Base-by-base conservation (phyloP, 108 stramenopile genomes). In the Skeletonema tropicum region DNA sequence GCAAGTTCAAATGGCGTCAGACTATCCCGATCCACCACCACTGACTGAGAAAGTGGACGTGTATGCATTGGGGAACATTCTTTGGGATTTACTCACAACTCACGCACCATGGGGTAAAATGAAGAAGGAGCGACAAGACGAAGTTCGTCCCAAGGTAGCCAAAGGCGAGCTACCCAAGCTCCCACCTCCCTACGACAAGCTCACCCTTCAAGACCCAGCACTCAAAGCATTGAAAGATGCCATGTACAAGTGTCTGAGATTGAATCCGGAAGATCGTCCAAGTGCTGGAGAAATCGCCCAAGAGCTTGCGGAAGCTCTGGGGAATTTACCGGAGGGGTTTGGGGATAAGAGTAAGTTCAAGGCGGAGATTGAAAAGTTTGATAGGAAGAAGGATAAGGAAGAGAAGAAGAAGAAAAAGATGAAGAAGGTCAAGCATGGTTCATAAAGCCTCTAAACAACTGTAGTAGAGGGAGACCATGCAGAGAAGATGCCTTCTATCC, bases 31-130 rank as follows among this genome's bases (percentile, higher is more conserved):
- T 6, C 75, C 79, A 9, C 75, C 41, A 30, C 75, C 62, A 2
- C 80, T 90, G 17, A 79, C 83, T 26, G 94, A 93, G 79, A 90
- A 89, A 66, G 90, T 93, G 0, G 94, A 95, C 75, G 82, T 95
- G 0, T 95, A 90, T 68, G 79, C 92, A 14, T 64, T 95, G 69
- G 94, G 94, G 2, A 87, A 87, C 38, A 82, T 93, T 26, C 68
- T 95, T 10, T 88, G 80, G 70, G 82, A 90, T 26, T 81, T 92
- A 19, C 57, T 93, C 7, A 93, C 92, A 15, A 85, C 88, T 14
- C 92, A 93, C 72, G 80, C 90, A 19, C 94, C 94, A 17, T 70
- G 91, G 25, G 94, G 92, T 8, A 89, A 92, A 76, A 93, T 93
- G 94, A 89, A 57, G 62, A 71, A 66, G 31, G 80, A 89, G 57